A percentile compares a stretch with the other conserved stretches of the same genome.
Evolutionary conservation across 805 yeast species (phyloP).

Genomic region (Saccharomyces mikatae): DNA sequence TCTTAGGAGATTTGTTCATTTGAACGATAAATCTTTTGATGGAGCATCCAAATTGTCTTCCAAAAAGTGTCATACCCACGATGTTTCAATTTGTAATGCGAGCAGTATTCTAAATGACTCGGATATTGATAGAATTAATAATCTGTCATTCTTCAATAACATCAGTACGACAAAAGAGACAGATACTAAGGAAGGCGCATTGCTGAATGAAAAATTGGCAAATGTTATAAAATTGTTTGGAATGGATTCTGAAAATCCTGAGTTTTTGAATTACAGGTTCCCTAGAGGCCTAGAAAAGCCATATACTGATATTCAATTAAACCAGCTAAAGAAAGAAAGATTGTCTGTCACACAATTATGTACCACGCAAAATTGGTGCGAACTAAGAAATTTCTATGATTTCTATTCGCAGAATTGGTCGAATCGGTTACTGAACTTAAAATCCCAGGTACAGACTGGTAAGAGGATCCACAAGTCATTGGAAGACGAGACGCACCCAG

Average conservation of each 20-base stretch:
- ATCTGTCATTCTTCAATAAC: constrained; percentile 10
- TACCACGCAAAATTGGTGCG: constrained; percentile 61
- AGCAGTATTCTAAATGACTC: not conserved
- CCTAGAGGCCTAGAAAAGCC: constrained; percentile 16
- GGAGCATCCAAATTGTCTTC: not conserved
- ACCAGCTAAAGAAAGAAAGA: constrained; percentile 6
- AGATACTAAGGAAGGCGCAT: constrained; percentile 2
- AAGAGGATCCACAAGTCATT: constrained; percentile 38
- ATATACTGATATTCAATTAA: constrained; percentile 5
- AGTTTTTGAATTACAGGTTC: constrained; percentile 9
- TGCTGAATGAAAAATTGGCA: constrained; percentile 12
- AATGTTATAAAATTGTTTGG: constrained; percentile 15
- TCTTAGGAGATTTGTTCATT: not conserved
- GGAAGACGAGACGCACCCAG: constrained; percentile 42
- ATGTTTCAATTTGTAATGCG: not conserved
- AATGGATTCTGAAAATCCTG: constrained; percentile 8
- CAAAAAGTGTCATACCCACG: not conserved
- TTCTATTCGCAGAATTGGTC: constrained; percentile 36
- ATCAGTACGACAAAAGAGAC: not conserved
- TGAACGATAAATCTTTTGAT: not conserved
- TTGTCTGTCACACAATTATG: constrained; percentile 45
- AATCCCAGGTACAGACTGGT: constrained; percentile 43
- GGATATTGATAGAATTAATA: constrained; percentile 3
- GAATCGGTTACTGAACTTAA: constrained; percentile 14
- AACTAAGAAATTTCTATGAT: constrained; percentile 46